Base-by-base conservation (phyloP, 345 rosid genomes). In the Iberis pinnata region DNA sequence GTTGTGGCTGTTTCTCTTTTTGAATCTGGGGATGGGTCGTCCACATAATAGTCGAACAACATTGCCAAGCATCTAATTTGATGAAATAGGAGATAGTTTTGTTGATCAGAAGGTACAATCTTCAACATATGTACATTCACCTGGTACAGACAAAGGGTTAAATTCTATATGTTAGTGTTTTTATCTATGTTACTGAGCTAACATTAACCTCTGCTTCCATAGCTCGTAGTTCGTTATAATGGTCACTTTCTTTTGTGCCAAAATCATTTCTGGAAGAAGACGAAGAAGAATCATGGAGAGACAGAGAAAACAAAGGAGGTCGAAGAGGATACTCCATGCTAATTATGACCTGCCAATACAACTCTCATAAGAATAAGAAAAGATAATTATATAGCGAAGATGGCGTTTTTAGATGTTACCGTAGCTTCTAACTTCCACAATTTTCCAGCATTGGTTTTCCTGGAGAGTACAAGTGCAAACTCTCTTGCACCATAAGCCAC, bases 241-340 rank as follows among this genome's bases (percentile, higher is more conserved):
- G 71, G 62, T 72, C 75, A 53, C 60, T 70, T 65, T 61, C 36
- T 48, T 63, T 70, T 40, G 56, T 68, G 20, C 58, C 64, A n/a
- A 43, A 43, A 42, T 60, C 64, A 61, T 70, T 79, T 66, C 57
- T 79, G 31, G 67, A 42, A 25, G 58, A 43, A 31, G 66, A 39
- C 38, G 63, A 58, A 59, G 32, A 58, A 33, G n/a, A n/a, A n/a
- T n/a, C n/a, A n/a, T n/a, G n/a, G n/a, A 84, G 75, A 66, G 71
- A 74, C 69, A 92, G 12, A 43, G 75, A 55, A 70, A 92, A 84
- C 29, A 75, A 63, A 26, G 96, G 93, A 40, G 96, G 93, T 69
- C 95, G 78, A 14, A 84, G 80, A 65, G 96, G 98, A 74, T 83
- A 84, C 77, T 92, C 98, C 79, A 68, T 72, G 80, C 88, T 79